Conservation (phyloP, 768 basidiomycete genomes). For the Phanerodontia chrysosporium region DNA sequence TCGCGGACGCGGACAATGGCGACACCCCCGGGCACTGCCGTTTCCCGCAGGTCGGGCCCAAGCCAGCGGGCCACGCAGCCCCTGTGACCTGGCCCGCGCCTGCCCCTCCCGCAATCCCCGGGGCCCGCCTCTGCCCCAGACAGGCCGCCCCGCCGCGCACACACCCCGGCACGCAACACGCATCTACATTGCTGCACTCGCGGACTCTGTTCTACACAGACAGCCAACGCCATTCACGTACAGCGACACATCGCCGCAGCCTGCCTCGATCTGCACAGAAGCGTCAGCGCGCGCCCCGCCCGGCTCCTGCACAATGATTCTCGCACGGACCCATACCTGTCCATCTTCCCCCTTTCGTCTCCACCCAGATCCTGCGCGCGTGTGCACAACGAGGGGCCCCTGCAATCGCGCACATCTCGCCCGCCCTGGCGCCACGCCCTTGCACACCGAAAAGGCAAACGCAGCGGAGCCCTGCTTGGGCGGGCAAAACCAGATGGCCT, state of each 20-base stretch:
- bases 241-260: neutral
- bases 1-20: no score
- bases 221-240: neutral
- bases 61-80: neutral
- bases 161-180: no score
- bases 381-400: slow-evolving; percentile 15
- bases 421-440: neutral
- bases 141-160: no score
- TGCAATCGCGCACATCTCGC: neutral
- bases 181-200: neutral
- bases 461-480: slow-evolving; percentile 50
- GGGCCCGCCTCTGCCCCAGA: slow-evolving; percentile 5
- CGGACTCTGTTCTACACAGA: neutral
- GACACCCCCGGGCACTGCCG: neutral
- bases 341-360: slow-evolving; percentile 29
- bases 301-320: no score
- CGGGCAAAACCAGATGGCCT: slow-evolving; percentile 61
- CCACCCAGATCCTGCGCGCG: slow-evolving; percentile 58
- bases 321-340: slow-evolving; percentile 46
- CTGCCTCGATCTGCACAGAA: neutral
- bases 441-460: slow-evolving; percentile 9
- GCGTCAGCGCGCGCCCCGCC: neutral
- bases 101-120: slow-evolving; percentile 16
- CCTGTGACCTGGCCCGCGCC: slow-evolving; percentile 15
- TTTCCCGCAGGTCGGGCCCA: slow-evolving; percentile 1